Percentiles rank a stretch among this genome's conserved stretches.
phyloP scores from a whole-genome alignment of 163 green algal genomes.

The Scenedesmus sp. region DNA sequence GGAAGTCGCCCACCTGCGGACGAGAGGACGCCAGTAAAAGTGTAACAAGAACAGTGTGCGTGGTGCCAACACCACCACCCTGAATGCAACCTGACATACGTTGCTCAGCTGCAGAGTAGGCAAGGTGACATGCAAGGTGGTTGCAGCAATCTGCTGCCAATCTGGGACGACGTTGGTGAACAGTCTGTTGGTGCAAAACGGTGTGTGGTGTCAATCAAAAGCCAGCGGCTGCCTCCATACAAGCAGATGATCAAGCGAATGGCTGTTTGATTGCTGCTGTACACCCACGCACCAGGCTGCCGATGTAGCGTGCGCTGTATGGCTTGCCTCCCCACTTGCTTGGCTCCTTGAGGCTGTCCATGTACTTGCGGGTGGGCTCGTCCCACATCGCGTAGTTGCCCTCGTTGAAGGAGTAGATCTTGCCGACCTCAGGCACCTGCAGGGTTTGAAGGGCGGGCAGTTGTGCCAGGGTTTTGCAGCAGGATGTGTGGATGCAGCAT shows the following conservation, averaged over 20 bases:
- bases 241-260: too few relatives aligned
- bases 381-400: constrained; percentile 95
- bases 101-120: too few relatives aligned
- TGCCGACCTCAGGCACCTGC: constrained; percentile 76
- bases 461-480: neutral
- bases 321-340: constrained; percentile 92
- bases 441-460: neutral
- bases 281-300: constrained; percentile 83
- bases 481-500: neutral
- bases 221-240: too few relatives aligned
- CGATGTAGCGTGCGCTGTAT: constrained; percentile 97
- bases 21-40: neutral
- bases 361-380: constrained; percentile 84
- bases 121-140: too few relatives aligned
- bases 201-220: too few relatives aligned
- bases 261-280: too few relatives aligned
- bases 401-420: constrained; percentile 99
- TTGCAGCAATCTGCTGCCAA: too few relatives aligned
- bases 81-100: too few relatives aligned
- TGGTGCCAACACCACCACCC: too few relatives aligned
- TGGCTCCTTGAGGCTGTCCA: constrained; percentile 90
- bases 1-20: constrained; percentile 94
- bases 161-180: too few relatives aligned
- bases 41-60: constrained; percentile 67
- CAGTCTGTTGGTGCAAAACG: too few relatives aligned